These are phyloP conservation scores for Paraphaeosphaeria minitans DNA, from an alignment of 2,329 filamentous ascomycete species.

Conservation along the genomic window DNA sequence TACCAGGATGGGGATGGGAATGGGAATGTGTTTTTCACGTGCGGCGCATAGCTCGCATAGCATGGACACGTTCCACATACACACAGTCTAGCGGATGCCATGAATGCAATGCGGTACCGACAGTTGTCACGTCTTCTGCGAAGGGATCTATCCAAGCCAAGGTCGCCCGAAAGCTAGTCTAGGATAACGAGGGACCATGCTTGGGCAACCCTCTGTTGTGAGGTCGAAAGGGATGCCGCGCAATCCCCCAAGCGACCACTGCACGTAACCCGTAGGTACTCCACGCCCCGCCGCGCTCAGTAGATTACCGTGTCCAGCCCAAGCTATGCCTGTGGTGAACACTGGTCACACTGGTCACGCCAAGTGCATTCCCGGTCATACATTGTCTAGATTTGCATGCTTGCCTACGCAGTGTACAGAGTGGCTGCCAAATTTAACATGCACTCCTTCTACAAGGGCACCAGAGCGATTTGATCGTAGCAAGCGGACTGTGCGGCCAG, in stretches of 20 bases:
- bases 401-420: not conserved
- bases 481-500: not conserved
- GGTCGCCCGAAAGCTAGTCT: not conserved
- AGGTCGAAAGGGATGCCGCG: too few relatives aligned
- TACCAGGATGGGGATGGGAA: constrained; percentile 11
- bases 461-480: not conserved
- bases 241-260: not conserved
- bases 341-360: constrained; percentile 7
- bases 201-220: too few relatives aligned
- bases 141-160: not conserved
- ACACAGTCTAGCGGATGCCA: constrained; percentile 19
- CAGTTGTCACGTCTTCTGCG: not conserved
- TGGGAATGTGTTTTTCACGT: constrained; percentile 26
- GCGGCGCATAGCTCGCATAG: constrained; percentile 18
- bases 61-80: constrained; percentile 18
- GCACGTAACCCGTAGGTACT: not conserved
- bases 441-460: not conserved
- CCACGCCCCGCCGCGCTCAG: not conserved
- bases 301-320: not conserved
- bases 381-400: not conserved
- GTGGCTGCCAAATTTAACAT: not conserved
- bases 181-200: too few relatives aligned
- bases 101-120: constrained; percentile 9
- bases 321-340: not conserved
- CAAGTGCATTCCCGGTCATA: not conserved